A percentile compares a stretch with the other conserved stretches of the same genome.
These are phyloP conservation scores for Globisporangium orthogonon DNA, from an alignment of 352 stramenopile genomes.

Conservation along the genomic window DNA sequence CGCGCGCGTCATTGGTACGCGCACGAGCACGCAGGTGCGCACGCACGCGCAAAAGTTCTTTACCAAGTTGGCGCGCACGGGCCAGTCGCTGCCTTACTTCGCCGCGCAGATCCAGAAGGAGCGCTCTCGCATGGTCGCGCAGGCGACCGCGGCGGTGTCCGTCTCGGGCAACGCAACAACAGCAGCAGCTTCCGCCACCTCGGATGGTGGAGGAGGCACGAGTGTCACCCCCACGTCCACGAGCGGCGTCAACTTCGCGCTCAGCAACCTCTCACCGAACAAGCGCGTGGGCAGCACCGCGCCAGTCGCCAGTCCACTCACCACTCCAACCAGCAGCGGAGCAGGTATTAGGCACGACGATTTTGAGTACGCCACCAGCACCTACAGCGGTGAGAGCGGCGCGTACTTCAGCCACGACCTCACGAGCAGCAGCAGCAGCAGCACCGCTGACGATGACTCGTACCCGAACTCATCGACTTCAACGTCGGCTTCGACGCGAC, in stretches of 20 bases:
- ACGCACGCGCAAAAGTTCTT: slow-evolving; percentile 89
- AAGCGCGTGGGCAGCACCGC: slow-evolving; percentile 20
- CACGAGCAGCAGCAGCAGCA: too few relatives aligned
- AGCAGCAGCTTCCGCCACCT: background rate
- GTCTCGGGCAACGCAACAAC: background rate
- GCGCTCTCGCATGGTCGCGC: slow-evolving; percentile 42
- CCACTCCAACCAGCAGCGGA: background rate
- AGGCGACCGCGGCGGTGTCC: slow-evolving; percentile 15
- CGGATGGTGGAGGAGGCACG: slow-evolving; percentile 1
- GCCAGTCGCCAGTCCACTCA: background rate
- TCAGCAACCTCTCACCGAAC: slow-evolving; percentile 38
- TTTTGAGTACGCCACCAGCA: background rate
- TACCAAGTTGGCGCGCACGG: slow-evolving; percentile 71
- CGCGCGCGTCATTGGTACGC: slow-evolving; percentile 70
- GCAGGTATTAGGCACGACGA: background rate
- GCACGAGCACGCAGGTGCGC: slow-evolving; percentile 80
- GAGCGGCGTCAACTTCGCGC: slow-evolving; percentile 21
- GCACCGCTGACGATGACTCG: background rate
- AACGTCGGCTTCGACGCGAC: background rate
- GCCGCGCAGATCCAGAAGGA: slow-evolving; percentile 72
- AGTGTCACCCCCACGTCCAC: slow-evolving; percentile 44
- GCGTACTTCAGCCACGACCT: background rate
- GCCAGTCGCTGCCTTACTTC: slow-evolving; percentile 71
- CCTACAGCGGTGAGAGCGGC: background rate
- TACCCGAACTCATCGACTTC: background rate